Evolutionary conservation across 129 eudicot species (phyloP).

Genomic region (Glebionis coronaria): DNA sequence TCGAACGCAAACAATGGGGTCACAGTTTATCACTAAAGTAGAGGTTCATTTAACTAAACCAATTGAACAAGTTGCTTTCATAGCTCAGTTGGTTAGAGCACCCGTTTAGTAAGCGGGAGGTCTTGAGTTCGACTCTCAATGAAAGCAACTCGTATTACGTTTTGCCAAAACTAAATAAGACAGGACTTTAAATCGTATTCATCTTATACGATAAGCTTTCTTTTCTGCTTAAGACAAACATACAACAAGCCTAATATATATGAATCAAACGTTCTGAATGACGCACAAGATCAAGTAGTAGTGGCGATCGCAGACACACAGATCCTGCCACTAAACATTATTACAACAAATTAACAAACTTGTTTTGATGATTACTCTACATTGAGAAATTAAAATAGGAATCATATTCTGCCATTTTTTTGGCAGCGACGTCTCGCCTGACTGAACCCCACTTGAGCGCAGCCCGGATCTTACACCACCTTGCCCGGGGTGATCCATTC

Average conservation of each 20-base stretch:
- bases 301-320: no score
- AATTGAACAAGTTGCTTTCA: conserved; percentile 17
- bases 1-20: no score
- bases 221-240: neutral
- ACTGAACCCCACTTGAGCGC: conserved; percentile 34
- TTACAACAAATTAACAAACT: neutral
- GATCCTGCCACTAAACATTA: conserved; percentile 15
- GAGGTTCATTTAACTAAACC: no score
- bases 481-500: conserved; percentile 25
- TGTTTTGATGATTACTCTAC: neutral
- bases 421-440: conserved; percentile 39
- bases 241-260: neutral
- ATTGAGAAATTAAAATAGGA: conserved; percentile 26
- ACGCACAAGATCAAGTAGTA: neutral
- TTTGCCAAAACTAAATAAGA: no score
- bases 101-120: conserved; percentile 99
- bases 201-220: no score
- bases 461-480: conserved; percentile 41
- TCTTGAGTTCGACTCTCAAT: conserved; percentile 99
- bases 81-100: conserved; percentile 97
- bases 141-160: no score
- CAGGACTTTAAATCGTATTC: no score
- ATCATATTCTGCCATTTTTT: conserved; percentile 20
- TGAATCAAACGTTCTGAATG: no score
- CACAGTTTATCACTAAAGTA: no score